A percentile compares a stretch with the other conserved stretches of the same genome.
Conservation (phyloP, 2,329 filamentous ascomycete species). For the Parastagonospora nodorum region DNA sequence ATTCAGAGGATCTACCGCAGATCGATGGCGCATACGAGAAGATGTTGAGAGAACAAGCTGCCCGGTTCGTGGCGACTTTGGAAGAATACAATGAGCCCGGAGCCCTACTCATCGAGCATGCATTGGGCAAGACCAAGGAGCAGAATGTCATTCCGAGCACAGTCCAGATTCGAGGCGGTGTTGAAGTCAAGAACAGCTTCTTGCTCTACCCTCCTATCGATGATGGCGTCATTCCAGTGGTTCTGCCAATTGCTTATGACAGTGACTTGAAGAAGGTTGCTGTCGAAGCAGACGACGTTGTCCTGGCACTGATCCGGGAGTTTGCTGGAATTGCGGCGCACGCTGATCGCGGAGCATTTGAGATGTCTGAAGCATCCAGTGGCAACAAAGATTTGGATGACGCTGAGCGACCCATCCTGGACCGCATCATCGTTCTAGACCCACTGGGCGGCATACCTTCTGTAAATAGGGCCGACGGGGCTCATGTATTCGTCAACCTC, state of each 20-base stretch:
- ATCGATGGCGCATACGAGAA: conserved; percentile 45
- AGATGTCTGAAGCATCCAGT: neutral
- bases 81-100: conserved; percentile 70
- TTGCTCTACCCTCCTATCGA: conserved; percentile 69
- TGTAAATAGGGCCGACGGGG: conserved; percentile 61
- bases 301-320: conserved; percentile 77
- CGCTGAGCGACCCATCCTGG: conserved; percentile 58
- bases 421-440: conserved; percentile 88
- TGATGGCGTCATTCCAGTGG: conserved; percentile 71
- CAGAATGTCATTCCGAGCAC: conserved; percentile 35
- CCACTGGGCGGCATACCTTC: conserved; percentile 82
- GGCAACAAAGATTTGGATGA: neutral
- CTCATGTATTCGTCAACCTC: conserved; percentile 89
- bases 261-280: conserved; percentile 50
- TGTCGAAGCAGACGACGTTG: conserved; percentile 65
- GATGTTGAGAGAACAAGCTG: conserved; percentile 66
- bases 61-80: conserved; percentile 75
- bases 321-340: conserved; percentile 66
- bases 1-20: conserved; percentile 35
- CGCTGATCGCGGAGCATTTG: conserved; percentile 2
- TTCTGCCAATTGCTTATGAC: conserved; percentile 68
- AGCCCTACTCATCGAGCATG: conserved; percentile 69
- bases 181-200: conserved; percentile 51
- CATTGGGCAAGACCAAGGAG: conserved; percentile 49
- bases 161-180: conserved; percentile 41